Evolutionary conservation across 1,284 basidiomycete genomes (phyloP).

Genomic region (Coriolopsis trogii): DNA sequence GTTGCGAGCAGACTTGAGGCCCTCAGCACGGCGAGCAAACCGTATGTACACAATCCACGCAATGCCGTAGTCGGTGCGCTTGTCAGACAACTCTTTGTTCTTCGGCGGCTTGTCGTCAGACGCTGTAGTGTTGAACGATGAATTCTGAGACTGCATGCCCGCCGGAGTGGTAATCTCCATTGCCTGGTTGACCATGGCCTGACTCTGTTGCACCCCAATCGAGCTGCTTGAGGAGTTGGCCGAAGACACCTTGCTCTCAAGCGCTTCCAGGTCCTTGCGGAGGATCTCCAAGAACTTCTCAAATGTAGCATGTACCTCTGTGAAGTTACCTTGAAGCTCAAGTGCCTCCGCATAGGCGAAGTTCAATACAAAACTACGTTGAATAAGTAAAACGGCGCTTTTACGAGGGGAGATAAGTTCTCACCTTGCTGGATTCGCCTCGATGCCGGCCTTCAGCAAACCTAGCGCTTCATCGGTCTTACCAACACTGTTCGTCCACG

Average conservation of each 20-base stretch:
- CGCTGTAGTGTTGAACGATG: conserved; percentile 44
- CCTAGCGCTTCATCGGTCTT: conserved; percentile 82
- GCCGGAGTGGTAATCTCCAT: conserved; percentile 11
- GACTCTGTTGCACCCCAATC: conserved; percentile 22
- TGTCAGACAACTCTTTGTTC: conserved; percentile 58
- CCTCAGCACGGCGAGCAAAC: conserved; percentile 86
- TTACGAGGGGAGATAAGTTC: no score
- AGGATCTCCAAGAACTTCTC: conserved; percentile 75
- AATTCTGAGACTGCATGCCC: conserved; percentile 28
- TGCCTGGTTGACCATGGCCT: conserved; percentile 5
- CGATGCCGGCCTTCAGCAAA: conserved; percentile 85
- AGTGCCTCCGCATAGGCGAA: conserved; percentile 89
- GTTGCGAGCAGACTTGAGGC: conserved; percentile 75
- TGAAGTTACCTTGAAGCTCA: conserved; percentile 67
- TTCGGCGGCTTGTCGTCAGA: conserved; percentile 51
- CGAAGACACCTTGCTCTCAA: conserved; percentile 56
- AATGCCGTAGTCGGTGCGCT: conserved; percentile 67
- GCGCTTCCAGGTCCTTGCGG: conserved; percentile 70
- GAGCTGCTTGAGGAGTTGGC: conserved; percentile 42
- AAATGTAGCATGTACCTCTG: conserved; percentile 71
- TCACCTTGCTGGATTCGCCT: conserved; percentile 86
- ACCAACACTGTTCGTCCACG: conserved; percentile 75
- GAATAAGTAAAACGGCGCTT: no score
- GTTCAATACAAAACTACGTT: conserved; percentile 78
- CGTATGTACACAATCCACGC: conserved; percentile 92